phyloP scores from a whole-genome alignment of 2,329 filamentous ascomycete genomes.

The Botrytis fabae region DNA sequence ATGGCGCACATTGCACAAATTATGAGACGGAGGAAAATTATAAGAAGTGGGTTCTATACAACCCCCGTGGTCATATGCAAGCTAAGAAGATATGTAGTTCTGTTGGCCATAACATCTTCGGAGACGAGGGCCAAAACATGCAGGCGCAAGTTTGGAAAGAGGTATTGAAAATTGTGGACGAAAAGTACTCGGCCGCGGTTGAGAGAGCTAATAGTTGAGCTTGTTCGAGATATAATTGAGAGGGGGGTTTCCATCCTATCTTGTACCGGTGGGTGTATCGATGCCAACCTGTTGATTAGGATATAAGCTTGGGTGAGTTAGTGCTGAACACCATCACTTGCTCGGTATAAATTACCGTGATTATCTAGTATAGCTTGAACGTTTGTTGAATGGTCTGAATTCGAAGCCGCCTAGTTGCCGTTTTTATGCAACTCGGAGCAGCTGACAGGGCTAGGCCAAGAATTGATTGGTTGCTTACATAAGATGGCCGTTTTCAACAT shows the following conservation, averaged over 20 bases:
- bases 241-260: not conserved
- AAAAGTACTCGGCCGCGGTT: conserved; percentile 25
- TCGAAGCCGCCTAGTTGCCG: not conserved
- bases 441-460: not conserved
- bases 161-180: conserved; percentile 30
- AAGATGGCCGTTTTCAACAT: not conserved
- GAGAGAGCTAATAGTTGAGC: not conserved
- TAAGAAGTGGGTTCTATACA: conserved; percentile 29
- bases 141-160: conserved; percentile 36
- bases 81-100: conserved; percentile 22
- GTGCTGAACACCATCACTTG: not conserved
- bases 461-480: not conserved
- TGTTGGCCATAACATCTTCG: conserved; percentile 31
- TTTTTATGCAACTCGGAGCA: not conserved
- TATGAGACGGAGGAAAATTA: conserved; percentile 34
- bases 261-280: not conserved
- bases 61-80: conserved; percentile 3
- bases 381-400: not conserved
- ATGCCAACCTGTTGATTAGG: not conserved
- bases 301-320: not conserved
- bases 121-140: conserved; percentile 34
- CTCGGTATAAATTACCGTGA: not conserved
- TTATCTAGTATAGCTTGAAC: not conserved
- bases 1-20: conserved; percentile 35
- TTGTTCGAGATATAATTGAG: not conserved